Conservation (phyloP, 352 stramenopile species). For the Phytopythium chamaehyphon region DNA sequence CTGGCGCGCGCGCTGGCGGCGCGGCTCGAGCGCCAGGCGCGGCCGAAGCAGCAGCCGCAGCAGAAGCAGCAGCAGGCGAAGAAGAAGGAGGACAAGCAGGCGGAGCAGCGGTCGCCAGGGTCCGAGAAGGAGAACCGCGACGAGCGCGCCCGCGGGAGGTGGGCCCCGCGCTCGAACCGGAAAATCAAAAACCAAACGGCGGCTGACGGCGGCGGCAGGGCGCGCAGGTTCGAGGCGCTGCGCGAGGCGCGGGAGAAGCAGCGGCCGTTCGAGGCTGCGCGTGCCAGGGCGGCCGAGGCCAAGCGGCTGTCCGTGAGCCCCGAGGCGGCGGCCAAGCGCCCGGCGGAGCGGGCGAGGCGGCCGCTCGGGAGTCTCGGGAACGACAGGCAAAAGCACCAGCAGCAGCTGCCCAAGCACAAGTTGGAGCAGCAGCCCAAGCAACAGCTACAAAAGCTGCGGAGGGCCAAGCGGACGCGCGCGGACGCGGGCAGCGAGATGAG, state of each 20-base stretch:
- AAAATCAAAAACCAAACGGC: too few species aligned
- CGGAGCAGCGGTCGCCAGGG: constrained; percentile 1
- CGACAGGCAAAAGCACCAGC: neutral
- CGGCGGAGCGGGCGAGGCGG: neutral
- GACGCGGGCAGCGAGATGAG: constrained; percentile 16
- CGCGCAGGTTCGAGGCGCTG: constrained; percentile 13
- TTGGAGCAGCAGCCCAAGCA: neutral
- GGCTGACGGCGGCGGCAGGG: too few species aligned
- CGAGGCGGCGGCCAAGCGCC: neutral
- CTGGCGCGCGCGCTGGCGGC: constrained; percentile 27
- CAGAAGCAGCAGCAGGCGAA: constrained; percentile 1
- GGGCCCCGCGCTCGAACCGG: too few species aligned
- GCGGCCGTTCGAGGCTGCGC: constrained; percentile 18
- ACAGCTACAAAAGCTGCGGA: neutral
- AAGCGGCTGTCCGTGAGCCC: neutral
- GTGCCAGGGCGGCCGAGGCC: constrained; percentile 4
- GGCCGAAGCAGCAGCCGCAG: constrained; percentile 5
- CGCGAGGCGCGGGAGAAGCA: constrained; percentile 16
- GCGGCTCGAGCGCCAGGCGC: constrained; percentile 8
- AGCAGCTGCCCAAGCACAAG: neutral
- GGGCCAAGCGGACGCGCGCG: neutral
- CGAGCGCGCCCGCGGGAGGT: neutral
- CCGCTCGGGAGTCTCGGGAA: neutral
- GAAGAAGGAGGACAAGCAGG: neutral
- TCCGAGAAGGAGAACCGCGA: constrained; percentile 34